phyloP scores from a whole-genome alignment of 2,329 filamentous ascomycete genomes.

The Phaeosphaeriaceae sp. region DNA sequence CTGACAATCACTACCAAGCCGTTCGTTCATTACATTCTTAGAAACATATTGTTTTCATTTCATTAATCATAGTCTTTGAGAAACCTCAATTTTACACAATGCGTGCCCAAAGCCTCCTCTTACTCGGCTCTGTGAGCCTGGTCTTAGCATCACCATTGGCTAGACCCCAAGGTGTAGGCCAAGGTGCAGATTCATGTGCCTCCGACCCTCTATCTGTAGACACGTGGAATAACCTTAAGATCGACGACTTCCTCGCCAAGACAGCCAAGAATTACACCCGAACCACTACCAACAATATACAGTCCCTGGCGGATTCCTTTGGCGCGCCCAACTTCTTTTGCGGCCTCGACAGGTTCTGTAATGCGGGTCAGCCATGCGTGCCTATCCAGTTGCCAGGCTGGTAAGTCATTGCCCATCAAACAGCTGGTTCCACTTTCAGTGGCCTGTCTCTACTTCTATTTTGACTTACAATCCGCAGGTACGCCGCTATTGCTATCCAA shows the following conservation, averaged over 20 bases:
- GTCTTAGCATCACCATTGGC: background rate
- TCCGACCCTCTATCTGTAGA: background rate
- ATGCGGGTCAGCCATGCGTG: constrained; percentile 12
- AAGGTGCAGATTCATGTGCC: constrained; percentile 5
- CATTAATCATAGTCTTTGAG: no score
- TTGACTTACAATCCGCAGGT: constrained; percentile 2
- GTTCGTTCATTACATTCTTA: no score
- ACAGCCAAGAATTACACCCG: constrained; percentile 9
- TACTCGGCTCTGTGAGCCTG: background rate
- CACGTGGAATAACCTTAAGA: constrained; percentile 9
- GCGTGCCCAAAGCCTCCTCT: background rate
- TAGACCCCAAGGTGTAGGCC: background rate
- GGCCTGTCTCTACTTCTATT: background rate
- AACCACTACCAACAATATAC: constrained; percentile 11
- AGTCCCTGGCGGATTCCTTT: constrained; percentile 10
- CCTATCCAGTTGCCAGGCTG: constrained; percentile 7
- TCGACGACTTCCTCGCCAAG: constrained; percentile 8
- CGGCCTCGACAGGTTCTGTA: constrained; percentile 12
- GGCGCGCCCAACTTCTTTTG: constrained; percentile 15
- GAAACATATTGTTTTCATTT: no score
- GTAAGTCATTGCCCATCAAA: background rate
- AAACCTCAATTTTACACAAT: background rate
- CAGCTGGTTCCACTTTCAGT: background rate
- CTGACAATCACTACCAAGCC: no score
- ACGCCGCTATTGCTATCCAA: constrained; percentile 11